These are phyloP conservation scores for Colletotrichum echinochloae DNA, from an alignment of 2,329 filamentous ascomycete genomes.

Conservation along the genomic window DNA sequence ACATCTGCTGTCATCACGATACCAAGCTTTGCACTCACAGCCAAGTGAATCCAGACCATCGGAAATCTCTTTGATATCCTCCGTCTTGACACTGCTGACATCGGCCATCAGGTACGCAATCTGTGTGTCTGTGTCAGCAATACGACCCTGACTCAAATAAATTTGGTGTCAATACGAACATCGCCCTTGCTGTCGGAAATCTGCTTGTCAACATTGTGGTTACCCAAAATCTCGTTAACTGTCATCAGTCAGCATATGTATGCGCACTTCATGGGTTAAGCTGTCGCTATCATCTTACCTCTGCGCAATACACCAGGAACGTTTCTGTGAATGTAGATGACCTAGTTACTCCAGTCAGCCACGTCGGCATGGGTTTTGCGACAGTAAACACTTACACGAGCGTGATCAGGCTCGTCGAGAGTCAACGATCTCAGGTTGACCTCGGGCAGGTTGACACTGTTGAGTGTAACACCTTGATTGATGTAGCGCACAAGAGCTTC, in stretches of 20 bases:
- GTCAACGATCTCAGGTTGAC: slow-evolving; percentile 90
- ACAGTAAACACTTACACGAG: slow-evolving; percentile 68
- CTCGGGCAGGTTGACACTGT: slow-evolving; percentile 97
- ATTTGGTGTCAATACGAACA: slow-evolving; percentile 58
- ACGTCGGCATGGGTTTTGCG: neutral
- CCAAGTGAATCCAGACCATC: slow-evolving; percentile 83
- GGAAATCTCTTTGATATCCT: slow-evolving; percentile 87
- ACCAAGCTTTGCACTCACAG: slow-evolving; percentile 66
- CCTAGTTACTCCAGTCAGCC: slow-evolving; percentile 53
- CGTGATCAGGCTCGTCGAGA: slow-evolving; percentile 88
- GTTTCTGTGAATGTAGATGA: slow-evolving; percentile 98
- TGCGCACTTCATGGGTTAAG: neutral
- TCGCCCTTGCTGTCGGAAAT: slow-evolving; percentile 96
- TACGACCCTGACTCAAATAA: neutral
- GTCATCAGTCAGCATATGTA: slow-evolving; percentile 8
- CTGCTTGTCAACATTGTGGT: slow-evolving; percentile 99
- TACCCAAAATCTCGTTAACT: slow-evolving; percentile 94
- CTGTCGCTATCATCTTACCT: slow-evolving; percentile 57
- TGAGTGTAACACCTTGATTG: slow-evolving; percentile 91
- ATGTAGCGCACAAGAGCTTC: slow-evolving; percentile 93
- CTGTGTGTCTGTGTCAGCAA: slow-evolving; percentile 52
- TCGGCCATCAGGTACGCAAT: slow-evolving; percentile 98
- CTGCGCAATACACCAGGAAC: slow-evolving; percentile 93
- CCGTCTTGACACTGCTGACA: slow-evolving; percentile 85
- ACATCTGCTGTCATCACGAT: neutral